Conservation (phyloP, 2,329 filamentous ascomycete genomes). For the Exophiala sp. region DNA sequence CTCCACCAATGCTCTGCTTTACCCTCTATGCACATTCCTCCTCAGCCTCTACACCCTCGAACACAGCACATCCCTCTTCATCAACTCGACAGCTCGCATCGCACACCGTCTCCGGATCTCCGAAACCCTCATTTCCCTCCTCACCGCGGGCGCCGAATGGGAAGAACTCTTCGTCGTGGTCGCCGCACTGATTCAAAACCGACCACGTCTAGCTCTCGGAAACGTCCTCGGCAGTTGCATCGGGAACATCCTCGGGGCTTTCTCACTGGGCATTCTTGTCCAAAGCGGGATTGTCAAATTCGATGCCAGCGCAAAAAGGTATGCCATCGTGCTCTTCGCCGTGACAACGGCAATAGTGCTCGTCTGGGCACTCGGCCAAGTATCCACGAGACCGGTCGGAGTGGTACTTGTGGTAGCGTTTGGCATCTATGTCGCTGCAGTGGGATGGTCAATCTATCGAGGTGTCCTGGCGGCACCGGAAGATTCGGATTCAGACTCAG, state of each 20-base stretch:
- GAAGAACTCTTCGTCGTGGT: conserved; percentile 54
- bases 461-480: conserved; percentile 43
- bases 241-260: conserved; percentile 56
- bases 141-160: conserved; percentile 55
- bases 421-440: conserved; percentile 42
- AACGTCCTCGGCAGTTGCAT: conserved; percentile 55
- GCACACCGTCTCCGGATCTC: conserved; percentile 46
- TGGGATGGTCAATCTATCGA: conserved; percentile 45
- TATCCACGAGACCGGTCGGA: conserved; percentile 33
- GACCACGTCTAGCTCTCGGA: conserved; percentile 50
- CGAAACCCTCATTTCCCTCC: conserved; percentile 48
- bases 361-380: conserved; percentile 6
- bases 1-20: conserved; percentile 2
- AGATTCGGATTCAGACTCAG: conserved; percentile 39
- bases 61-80: background rate
- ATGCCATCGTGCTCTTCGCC: conserved; percentile 42
- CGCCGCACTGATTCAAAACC: conserved; percentile 45
- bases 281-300: conserved; percentile 36
- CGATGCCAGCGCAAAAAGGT: conserved; percentile 49
- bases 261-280: conserved; percentile 50
- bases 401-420: conserved; percentile 43
- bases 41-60: conserved; percentile 10
- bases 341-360: conserved; percentile 41
- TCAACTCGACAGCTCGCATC: conserved; percentile 40
- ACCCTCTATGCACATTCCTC: conserved; percentile 9